Base-by-base conservation (phyloP, 2,329 filamentous ascomycete species). In the Dendryphion nanum region DNA sequence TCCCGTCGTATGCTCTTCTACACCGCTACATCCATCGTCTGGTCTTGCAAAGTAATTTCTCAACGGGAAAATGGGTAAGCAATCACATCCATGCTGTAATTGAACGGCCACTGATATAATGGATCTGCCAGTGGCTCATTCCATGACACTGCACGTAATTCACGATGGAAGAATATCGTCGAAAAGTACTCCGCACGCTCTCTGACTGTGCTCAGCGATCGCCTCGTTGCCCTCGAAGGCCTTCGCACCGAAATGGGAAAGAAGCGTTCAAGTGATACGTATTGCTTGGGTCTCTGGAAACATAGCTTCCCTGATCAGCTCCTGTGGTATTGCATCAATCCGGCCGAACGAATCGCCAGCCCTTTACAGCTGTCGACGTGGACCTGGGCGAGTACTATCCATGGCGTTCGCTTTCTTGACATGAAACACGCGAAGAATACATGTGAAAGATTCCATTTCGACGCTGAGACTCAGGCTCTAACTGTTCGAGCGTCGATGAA, bases 161-260 rank as follows among this genome's bases (percentile, higher is more conserved):
- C 43, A 4, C 45, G 43, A 30, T 56, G 50, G 52, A 54, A 54
- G 21, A 40, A 43, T 31, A 44, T 53, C 15, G 35, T 51, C 13
- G 50, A 51, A 33, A 43, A 45, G 30, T 54, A 54, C 33, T 49
- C 47, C 24, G 42, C 42, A 4, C 42, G 49, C 4, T 19, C 21
- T 5, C 33, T 34, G 16, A 35, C 31, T 13, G 17, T 37, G 32
- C 33, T 41, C 6, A 43, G 35, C 8, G 51, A 55, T 31, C 44
- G 50, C 5, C 46, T 53, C 7, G 40, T 55, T 24, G 51, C 51
- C 15, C 42, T 55, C 2, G 42, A 51, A 51, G 4, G 66, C 69
- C 17, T 76, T 76, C 47, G 74, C 75, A 54, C 70, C 66, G 10
- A 55, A 17, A 35, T 42, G 41, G 32, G 30, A 13, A 48, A 42